phyloP scores from a whole-genome alignment of 208 protist species.

The Leishmania guyanensis region DNA sequence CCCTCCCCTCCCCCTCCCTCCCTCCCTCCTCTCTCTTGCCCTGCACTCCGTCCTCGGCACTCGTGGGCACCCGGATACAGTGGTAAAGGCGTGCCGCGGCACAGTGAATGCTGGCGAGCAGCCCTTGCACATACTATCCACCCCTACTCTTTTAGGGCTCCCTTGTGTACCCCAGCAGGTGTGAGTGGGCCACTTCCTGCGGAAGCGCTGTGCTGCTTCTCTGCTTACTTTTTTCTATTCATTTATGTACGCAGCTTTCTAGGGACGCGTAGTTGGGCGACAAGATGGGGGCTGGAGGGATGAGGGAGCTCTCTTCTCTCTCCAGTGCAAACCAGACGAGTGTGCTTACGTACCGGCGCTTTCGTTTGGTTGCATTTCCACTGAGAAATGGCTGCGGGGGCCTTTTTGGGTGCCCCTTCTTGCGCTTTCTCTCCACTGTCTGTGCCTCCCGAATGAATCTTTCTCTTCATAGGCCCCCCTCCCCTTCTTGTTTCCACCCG shows the following conservation, averaged over 20 bases:
- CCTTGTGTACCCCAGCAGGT: too few relatives aligned
- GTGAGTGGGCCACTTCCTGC: too few relatives aligned
- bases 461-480: background rate
- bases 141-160: too few relatives aligned
- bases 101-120: background rate
- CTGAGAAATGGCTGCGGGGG: background rate
- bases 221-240: background rate
- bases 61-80: too few relatives aligned
- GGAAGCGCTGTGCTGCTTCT: constrained; percentile 13
- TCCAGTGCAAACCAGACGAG: background rate
- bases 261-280: too few relatives aligned
- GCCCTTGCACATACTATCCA: too few relatives aligned
- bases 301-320: background rate
- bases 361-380: background rate
- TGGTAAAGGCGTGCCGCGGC: too few relatives aligned
- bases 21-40: too few relatives aligned
- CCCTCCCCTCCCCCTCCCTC: too few relatives aligned
- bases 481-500: background rate
- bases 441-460: background rate
- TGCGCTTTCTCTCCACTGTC: background rate
- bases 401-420: background rate
- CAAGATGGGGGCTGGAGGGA: background rate
- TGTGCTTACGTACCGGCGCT: background rate
- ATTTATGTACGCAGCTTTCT: too few relatives aligned
- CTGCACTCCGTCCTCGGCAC: too few relatives aligned